These are phyloP conservation scores for Solanum tacnaense DNA, from an alignment of 257 asterid genomes.

Conservation along the genomic window DNA sequence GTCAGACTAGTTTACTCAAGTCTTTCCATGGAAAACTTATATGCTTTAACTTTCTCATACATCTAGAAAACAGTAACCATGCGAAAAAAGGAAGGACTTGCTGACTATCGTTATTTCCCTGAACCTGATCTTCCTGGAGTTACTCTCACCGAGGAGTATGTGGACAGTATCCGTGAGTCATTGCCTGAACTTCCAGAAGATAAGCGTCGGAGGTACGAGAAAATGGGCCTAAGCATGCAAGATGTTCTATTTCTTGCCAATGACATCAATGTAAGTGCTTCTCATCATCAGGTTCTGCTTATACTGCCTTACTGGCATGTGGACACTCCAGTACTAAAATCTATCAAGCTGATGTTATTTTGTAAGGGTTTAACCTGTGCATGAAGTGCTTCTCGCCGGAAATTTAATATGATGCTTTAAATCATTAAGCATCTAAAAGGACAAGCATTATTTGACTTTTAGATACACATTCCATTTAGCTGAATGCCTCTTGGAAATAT, in stretches of 20 bases:
- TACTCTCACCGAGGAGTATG: constrained; percentile 52
- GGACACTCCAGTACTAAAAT: neutral
- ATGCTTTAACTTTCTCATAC: constrained; percentile 6
- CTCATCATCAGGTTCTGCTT: neutral
- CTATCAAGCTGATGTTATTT: neutral
- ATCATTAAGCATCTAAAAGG: neutral
- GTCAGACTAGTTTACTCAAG: neutral
- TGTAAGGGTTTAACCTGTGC: neutral
- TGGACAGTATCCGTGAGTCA: constrained; percentile 41
- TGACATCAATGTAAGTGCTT: constrained; percentile 51
- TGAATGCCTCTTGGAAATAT: neutral
- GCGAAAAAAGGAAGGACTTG: constrained; percentile 97
- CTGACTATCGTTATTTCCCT: constrained; percentile 96
- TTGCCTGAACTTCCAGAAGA: constrained; percentile 94
- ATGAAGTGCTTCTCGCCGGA: neutral
- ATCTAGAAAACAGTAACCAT: constrained; percentile 84
- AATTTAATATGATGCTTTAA: neutral
- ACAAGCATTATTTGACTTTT: neutral
- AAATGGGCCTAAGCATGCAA: constrained; percentile 85
- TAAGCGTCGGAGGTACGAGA: constrained; percentile 81
- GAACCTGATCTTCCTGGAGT: constrained; percentile 99
- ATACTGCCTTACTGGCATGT: neutral
- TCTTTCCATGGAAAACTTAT: neutral
- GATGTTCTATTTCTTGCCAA: constrained; percentile 90
- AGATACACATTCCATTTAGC: neutral